These are phyloP conservation scores for Didymella pomorum DNA, from an alignment of 2,329 filamentous ascomycete species.

Conservation along the genomic window DNA sequence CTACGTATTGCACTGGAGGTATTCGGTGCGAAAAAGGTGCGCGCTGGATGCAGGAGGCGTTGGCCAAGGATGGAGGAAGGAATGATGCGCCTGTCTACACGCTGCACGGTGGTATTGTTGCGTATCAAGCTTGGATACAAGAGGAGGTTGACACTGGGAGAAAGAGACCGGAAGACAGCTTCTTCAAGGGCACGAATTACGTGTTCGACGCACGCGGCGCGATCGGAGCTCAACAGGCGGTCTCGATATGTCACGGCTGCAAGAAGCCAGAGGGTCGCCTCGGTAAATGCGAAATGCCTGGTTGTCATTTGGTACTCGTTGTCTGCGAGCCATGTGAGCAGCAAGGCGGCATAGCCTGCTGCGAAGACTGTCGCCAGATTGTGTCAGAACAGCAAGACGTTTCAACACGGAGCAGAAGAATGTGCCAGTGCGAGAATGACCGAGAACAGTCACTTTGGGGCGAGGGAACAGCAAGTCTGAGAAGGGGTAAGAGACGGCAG, in stretches of 20 bases:
- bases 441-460: constrained; percentile 32
- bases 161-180: constrained; percentile 27
- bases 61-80: constrained; percentile 8
- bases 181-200: constrained; percentile 38
- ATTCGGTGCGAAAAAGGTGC: constrained; percentile 38
- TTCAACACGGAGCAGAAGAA: constrained; percentile 13
- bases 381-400: not conserved
- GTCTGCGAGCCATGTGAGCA: constrained; percentile 29
- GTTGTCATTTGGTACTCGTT: constrained; percentile 35
- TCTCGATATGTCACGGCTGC: constrained; percentile 33
- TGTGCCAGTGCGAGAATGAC: constrained; percentile 32
- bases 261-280: constrained; percentile 23
- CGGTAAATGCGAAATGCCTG: constrained; percentile 25
- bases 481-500: not conserved
- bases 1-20: constrained; percentile 38
- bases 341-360: constrained; percentile 23
- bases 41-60: constrained; percentile 37
- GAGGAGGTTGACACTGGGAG: constrained; percentile 27
- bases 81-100: constrained; percentile 26
- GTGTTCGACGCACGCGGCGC: constrained; percentile 37
- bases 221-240: constrained; percentile 22
- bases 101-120: constrained; percentile 34
- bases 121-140: constrained; percentile 36
- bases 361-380: constrained; percentile 25
- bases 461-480: constrained; percentile 20